Evolutionary conservation across 345 rosid genomes (phyloP).

Genomic region (Turritis glabra): DNA sequence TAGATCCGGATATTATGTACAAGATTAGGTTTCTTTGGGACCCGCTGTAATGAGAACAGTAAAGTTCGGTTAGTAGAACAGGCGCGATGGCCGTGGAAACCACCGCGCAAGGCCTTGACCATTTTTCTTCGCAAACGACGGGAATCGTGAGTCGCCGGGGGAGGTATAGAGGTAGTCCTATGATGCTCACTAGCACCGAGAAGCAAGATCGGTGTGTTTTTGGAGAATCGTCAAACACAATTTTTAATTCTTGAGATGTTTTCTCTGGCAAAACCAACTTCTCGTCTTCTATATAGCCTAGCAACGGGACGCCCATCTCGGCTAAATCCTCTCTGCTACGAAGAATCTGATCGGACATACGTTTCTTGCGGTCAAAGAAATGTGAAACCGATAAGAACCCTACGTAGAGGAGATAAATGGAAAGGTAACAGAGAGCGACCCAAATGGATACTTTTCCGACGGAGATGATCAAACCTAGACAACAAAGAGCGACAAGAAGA

Average conservation of each 20-base stretch:
- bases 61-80: constrained; percentile 56
- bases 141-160: constrained; percentile 92
- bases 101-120: constrained; percentile 77
- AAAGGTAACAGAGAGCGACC: constrained; percentile 61
- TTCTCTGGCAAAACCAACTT: constrained; percentile 33
- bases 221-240: constrained; percentile 21
- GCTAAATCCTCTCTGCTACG: constrained; percentile 36
- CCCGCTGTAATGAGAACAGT: constrained; percentile 43
- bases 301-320: constrained; percentile 37
- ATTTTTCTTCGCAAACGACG: constrained; percentile 54
- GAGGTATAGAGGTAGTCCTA: constrained; percentile 68
- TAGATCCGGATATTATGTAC: constrained; percentile 47
- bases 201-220: constrained; percentile 28
- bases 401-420: constrained; percentile 61
- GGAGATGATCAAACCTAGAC: constrained; percentile 52
- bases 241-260: constrained; percentile 28
- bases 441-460: constrained; percentile 58
- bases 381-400: constrained; percentile 53
- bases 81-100: constrained; percentile 73
- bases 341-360: constrained; percentile 21
- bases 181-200: constrained; percentile 33
- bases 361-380: constrained; percentile 39
- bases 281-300: constrained; percentile 38
- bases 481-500: constrained; percentile 57
- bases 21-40: constrained; percentile 33